Evolutionary conservation across 2,329 filamentous ascomycete species (phyloP).

Genomic region (Fusarium udum): DNA sequence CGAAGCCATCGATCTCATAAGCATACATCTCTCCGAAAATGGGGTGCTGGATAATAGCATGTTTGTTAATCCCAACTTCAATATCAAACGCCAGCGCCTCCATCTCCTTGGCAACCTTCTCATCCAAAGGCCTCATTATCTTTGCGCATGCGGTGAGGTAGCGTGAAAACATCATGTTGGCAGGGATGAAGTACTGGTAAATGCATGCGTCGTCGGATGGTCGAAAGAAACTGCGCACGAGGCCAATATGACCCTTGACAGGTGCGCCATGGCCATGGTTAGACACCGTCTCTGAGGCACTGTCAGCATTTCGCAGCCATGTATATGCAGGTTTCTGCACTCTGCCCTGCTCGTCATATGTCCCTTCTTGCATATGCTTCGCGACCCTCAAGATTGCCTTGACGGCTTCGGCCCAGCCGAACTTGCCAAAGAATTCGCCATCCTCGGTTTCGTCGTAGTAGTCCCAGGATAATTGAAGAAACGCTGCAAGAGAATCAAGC

Average conservation of each 20-base stretch:
- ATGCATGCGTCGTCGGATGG: conserved; percentile 90
- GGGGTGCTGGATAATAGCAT: conserved; percentile 72
- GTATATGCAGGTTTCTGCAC: conserved; percentile 73
- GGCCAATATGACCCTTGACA: conserved; percentile 78
- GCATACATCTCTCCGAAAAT: conserved; percentile 73
- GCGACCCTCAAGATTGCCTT: conserved; percentile 75
- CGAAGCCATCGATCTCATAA: conserved; percentile 76
- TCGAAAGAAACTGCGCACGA: conserved; percentile 87
- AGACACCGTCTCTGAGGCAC: conserved; percentile 81
- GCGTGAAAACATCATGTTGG: conserved; percentile 84
- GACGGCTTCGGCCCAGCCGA: conserved; percentile 78
- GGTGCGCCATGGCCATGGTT: conserved; percentile 84
- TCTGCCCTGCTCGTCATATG: conserved; percentile 70
- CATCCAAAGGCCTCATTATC: conserved; percentile 56
- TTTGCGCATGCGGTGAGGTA: conserved; percentile 63
- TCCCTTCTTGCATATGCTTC: conserved; percentile 75
- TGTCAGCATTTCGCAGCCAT: conserved; percentile 77
- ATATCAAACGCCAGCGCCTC: conserved; percentile 64
- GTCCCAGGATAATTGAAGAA: conserved; percentile 82
- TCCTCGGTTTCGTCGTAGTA: conserved; percentile 81
- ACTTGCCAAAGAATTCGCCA: conserved; percentile 75
- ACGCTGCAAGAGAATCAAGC: conserved; percentile 88
- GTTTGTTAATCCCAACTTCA: conserved; percentile 71
- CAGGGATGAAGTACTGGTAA: conserved; percentile 87
- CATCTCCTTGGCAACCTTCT: conserved; percentile 68